Percentiles rank a stretch among this genome's conserved stretches.
Conservation (phyloP, 352 stramenopile species). For the Nothophytophthora sp. region DNA sequence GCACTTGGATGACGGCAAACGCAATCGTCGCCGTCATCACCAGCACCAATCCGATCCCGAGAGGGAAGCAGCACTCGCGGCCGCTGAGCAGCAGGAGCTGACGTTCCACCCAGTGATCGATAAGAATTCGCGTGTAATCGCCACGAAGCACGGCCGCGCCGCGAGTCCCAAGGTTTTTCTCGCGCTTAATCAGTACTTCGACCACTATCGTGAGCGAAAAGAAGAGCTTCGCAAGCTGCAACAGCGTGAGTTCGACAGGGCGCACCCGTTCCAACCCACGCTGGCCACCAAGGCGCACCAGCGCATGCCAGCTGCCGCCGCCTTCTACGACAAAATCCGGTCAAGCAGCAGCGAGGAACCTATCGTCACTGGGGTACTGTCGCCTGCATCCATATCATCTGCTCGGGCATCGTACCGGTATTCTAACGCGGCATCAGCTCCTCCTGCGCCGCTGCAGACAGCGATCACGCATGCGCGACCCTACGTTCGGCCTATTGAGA, state of each 20-base stretch:
- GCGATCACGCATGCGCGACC: conserved; percentile 54
- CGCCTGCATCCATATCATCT: conserved; percentile 11
- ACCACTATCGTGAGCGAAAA: conserved; percentile 67
- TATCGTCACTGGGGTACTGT: conserved; percentile 1
- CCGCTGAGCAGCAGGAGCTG: conserved; percentile 44
- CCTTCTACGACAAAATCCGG: conserved; percentile 64
- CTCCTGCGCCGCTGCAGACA: conserved; percentile 36
- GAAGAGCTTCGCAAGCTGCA: conserved; percentile 53
- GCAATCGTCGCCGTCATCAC: conserved; percentile 23
- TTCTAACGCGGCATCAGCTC: conserved; percentile 5
- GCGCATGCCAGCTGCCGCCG: conserved; percentile 30
- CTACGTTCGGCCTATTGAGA: conserved; percentile 62
- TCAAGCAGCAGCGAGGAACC: conserved; percentile 15
- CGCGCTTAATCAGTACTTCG: conserved; percentile 71
- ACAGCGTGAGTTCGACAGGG: conserved; percentile 54
- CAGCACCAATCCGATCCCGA: conserved; percentile 15
- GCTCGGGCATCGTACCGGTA: conserved; percentile 1
- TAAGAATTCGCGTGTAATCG: conserved; percentile 65
- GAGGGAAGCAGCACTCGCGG: conserved; percentile 16
- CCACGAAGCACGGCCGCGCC: conserved; percentile 58
- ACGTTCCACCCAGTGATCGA: conserved; percentile 76
- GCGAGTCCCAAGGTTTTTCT: conserved; percentile 66
- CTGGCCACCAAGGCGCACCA: conserved; percentile 49
- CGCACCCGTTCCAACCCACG: conserved; percentile 68
- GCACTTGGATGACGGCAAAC: conserved; percentile 43